Evolutionary conservation across 768 basidiomycete species (phyloP).

Genomic region (Calocybe cyanea): DNA sequence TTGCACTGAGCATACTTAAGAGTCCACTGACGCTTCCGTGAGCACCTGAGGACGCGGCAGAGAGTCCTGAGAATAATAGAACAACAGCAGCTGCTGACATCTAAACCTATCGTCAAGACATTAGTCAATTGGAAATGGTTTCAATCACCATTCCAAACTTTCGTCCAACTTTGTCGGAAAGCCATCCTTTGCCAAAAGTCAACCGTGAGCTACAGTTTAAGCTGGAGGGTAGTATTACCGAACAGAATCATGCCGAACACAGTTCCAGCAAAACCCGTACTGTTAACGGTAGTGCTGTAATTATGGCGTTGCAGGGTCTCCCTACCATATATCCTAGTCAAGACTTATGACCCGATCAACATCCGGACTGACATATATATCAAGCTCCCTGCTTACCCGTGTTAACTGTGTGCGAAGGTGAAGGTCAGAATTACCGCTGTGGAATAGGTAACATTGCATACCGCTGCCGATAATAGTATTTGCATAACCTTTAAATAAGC

Average conservation of each 20-base stretch:
- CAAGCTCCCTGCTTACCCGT: slow-evolving; percentile 1
- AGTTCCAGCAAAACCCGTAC: slow-evolving; percentile 10
- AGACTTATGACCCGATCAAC: background rate
- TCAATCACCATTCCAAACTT: slow-evolving; percentile 11
- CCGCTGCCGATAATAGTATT: slow-evolving; percentile 11
- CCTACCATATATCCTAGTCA: slow-evolving; percentile 10
- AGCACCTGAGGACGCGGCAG: slow-evolving; percentile 79
- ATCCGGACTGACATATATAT: too few species aligned
- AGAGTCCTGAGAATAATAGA: slow-evolving; percentile 76
- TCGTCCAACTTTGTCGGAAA: slow-evolving; percentile 10
- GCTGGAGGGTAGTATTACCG: slow-evolving; percentile 1
- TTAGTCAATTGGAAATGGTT: slow-evolving; percentile 1
- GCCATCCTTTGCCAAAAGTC: slow-evolving; percentile 2
- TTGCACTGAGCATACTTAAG: slow-evolving; percentile 74
- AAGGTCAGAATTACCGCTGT: background rate
- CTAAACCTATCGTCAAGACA: slow-evolving; percentile 30
- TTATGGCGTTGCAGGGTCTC: slow-evolving; percentile 5
- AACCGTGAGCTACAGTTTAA: too few species aligned
- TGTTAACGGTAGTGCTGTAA: slow-evolving; percentile 12
- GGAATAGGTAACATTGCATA: background rate
- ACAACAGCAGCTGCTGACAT: slow-evolving; percentile 84
- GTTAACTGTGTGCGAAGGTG: slow-evolving; percentile 1
- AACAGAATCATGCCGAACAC: slow-evolving; percentile 11
- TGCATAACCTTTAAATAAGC: slow-evolving; percentile 4
- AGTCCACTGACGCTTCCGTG: slow-evolving; percentile 64